Base-by-base conservation (phyloP, 257 asterid genomes). In the Nicotiana paniculata region DNA sequence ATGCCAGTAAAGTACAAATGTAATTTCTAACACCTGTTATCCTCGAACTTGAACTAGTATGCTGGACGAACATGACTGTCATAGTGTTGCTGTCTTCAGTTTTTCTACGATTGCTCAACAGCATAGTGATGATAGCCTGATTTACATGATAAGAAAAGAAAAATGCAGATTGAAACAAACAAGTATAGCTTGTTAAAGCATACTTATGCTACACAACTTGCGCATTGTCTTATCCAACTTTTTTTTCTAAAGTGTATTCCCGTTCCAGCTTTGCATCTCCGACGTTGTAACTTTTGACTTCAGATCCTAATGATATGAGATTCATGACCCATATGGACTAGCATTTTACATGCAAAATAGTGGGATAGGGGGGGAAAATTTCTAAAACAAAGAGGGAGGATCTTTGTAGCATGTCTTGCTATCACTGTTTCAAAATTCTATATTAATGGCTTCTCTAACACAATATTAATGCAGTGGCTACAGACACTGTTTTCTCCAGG, bases 401-500 rank as follows among this genome's bases (percentile, higher is more conserved):
- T 12, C 69, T 12, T 70, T 43, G 79, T 74, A 24, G 79, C 33
- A 53, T 48, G 77, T 46, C 16, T 11, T 17, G 24, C 30, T 32
- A 55, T 54, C 26, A 62, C 30, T 21, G 78, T 72, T 26, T 72
- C 59, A 13, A 72, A 3, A 74, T 24, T 74, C 35, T 70, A 43
- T 21, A 43, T 43, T 21, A 24, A 43, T 21, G 30, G 21, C 35
- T 64, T 58, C 26, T 66, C 72, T 87, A 76, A 88, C 82, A 13
- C 59, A 61, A 33, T 64, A 75, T 69, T 48, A 78, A 57, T 86
- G 90, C 97, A 95, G 98, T 92, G 99, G 98, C 89, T 91, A 82
- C 92, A 89, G 85, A 86, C 92, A 2, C 85, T 95, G 83, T 88
- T 95, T 65, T 90, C 95, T 81, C 97, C 98, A 0, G 93, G 95